phyloP scores from a whole-genome alignment of 306 rosid genomes.

The Luffa acutangula region DNA sequence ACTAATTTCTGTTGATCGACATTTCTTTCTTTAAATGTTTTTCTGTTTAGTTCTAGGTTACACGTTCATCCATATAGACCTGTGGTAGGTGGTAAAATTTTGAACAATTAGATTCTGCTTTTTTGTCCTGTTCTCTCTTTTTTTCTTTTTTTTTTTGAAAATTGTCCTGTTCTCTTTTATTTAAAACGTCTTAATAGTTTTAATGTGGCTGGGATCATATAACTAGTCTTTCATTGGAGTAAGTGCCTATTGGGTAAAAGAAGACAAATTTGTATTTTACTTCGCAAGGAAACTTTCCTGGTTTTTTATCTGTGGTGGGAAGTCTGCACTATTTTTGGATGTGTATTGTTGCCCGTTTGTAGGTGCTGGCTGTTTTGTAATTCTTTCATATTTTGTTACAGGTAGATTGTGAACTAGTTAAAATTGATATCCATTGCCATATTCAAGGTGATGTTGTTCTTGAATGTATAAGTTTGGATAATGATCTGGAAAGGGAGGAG shows the following conservation, averaged over 20 bases:
- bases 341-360: background rate
- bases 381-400: slow-evolving; percentile 25
- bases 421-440: slow-evolving; percentile 92
- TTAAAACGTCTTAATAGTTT: background rate
- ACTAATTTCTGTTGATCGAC: background rate
- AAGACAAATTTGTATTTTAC: background rate
- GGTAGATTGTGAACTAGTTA: slow-evolving; percentile 77
- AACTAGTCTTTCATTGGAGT: background rate
- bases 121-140: background rate
- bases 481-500: slow-evolving; percentile 70
- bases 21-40: background rate
- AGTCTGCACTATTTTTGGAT: background rate
- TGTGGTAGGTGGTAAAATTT: background rate
- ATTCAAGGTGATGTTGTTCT: slow-evolving; percentile 96
- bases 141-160: too few species aligned
- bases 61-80: background rate
- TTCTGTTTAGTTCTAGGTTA: background rate
- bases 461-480: slow-evolving; percentile 76
- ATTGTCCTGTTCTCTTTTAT: background rate
- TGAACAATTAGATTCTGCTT: background rate
- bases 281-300: background rate
- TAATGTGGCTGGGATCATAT: background rate
- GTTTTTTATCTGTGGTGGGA: background rate
- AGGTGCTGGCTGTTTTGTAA: background rate
- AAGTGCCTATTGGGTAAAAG: background rate